phyloP scores from a whole-genome alignment of 2,329 filamentous ascomycete genomes.

The Graphiopsis chlorocephala region DNA sequence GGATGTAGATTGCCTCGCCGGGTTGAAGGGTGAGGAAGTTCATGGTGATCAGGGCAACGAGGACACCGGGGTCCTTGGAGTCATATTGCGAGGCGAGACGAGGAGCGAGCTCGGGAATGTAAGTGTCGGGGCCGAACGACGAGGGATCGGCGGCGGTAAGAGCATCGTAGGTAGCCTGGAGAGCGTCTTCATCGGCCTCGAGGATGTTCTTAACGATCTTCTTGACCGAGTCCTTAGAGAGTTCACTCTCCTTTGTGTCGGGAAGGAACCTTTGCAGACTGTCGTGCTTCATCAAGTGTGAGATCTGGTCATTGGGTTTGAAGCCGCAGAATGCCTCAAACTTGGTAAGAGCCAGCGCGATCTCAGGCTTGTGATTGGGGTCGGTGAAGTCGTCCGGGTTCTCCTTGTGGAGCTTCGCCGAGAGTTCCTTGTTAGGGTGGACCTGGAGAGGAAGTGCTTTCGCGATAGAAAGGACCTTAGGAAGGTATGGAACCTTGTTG shows the following conservation, averaged over 20 bases:
- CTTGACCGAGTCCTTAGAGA: constrained; percentile 59
- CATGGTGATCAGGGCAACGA: constrained; percentile 71
- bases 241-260: constrained; percentile 50
- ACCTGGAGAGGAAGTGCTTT: constrained; percentile 70
- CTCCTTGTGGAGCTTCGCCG: constrained; percentile 60
- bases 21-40: constrained; percentile 67
- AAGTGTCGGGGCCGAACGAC: constrained; percentile 47
- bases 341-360: constrained; percentile 66
- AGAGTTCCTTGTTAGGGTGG: constrained; percentile 68
- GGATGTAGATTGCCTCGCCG: constrained; percentile 68
- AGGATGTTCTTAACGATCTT: constrained; percentile 56
- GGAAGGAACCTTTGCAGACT: constrained; percentile 56
- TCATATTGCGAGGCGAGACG: constrained; percentile 65
- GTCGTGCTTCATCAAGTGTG: constrained; percentile 56
- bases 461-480: constrained; percentile 72
- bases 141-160: constrained; percentile 50
- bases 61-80: constrained; percentile 60
- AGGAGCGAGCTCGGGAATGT: constrained; percentile 64
- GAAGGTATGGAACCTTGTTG: constrained; percentile 66
- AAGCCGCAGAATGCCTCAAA: constrained; percentile 77
- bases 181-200: constrained; percentile 50
- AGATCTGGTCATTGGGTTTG: constrained; percentile 62
- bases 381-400: constrained; percentile 68
- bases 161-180: constrained; percentile 53
- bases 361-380: constrained; percentile 76